These are phyloP conservation scores for Amylocarpus encephaloides DNA, from an alignment of 2,329 filamentous ascomycete genomes.

Conservation along the genomic window DNA sequence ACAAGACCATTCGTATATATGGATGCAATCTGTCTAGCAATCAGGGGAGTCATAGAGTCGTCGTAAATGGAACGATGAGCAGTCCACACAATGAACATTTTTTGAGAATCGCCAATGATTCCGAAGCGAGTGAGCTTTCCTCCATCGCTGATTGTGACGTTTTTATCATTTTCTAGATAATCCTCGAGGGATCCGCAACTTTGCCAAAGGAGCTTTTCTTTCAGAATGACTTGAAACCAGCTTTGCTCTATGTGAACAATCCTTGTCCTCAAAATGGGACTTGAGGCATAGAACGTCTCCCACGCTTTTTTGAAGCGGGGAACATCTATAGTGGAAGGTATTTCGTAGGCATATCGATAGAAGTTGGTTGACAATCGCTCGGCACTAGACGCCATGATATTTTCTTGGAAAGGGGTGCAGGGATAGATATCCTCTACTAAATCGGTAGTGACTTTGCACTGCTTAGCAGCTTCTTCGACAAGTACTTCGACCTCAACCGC, in stretches of 20 bases:
- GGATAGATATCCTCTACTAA: slow-evolving; percentile 34
- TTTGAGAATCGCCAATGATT: slow-evolving; percentile 5
- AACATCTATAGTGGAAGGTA: background rate
- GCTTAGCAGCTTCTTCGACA: background rate
- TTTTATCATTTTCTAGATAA: background rate
- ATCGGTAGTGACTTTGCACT: background rate
- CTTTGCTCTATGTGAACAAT: slow-evolving; percentile 26
- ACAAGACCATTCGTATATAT: background rate
- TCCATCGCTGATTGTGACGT: slow-evolving; percentile 21
- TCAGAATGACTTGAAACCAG: slow-evolving; percentile 10
- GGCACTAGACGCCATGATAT: slow-evolving; percentile 31
- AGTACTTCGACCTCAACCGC: background rate
- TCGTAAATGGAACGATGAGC: slow-evolving; percentile 38
- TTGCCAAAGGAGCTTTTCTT: slow-evolving; percentile 2
- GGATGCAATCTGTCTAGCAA: slow-evolving; percentile 19
- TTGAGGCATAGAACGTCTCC: slow-evolving; percentile 3
- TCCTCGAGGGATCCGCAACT: too few species aligned
- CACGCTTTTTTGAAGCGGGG: background rate
- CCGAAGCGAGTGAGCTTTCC: slow-evolving; percentile 10
- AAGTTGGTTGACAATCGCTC: slow-evolving; percentile 11
- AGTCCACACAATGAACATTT: slow-evolving; percentile 39
- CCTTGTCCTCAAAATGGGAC: slow-evolving; percentile 31
- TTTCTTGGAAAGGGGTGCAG: slow-evolving; percentile 33
- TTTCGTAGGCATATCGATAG: background rate
- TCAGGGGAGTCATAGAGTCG: slow-evolving; percentile 39